Evolutionary conservation across 306 rosid species (phyloP).

Genomic region (Cicer chorassanicum): DNA sequence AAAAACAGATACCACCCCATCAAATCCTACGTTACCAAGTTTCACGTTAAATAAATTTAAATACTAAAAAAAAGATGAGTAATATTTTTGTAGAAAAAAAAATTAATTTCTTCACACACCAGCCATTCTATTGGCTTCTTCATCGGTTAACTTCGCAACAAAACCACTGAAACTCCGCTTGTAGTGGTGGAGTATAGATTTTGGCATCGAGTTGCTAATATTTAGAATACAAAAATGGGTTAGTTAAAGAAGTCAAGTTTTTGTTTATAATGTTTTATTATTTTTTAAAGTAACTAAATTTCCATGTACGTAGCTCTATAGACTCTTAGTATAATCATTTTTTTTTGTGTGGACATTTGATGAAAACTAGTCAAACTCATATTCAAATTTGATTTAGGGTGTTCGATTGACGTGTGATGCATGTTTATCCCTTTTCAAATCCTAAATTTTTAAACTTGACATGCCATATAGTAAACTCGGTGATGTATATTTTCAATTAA

Average conservation of each 20-base stretch:
- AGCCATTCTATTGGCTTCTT: conserved; percentile 50
- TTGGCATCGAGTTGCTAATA: not conserved
- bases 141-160: conserved; percentile 44
- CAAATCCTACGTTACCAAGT: conserved; percentile 42
- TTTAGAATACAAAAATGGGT: not conserved
- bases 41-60: not conserved
- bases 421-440: too few relatives aligned
- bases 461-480: too few relatives aligned
- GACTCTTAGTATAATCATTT: too few relatives aligned
- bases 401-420: too few relatives aligned
- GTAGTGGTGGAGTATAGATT: conserved; percentile 47
- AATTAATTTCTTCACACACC: conserved; percentile 30
- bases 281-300: too few relatives aligned
- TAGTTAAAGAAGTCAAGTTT: not conserved
- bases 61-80: not conserved
- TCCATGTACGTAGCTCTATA: too few relatives aligned
- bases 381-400: too few relatives aligned
- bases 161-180: conserved; percentile 59
- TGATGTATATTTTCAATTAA: too few relatives aligned
- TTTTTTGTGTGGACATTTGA: too few relatives aligned
- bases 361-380: too few relatives aligned
- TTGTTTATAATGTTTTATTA: too few relatives aligned
- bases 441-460: too few relatives aligned
- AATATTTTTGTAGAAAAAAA: not conserved
- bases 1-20: conserved; percentile 62